Evolutionary conservation across 371 early-diverging fungal species (phyloP).

Genomic region (Smittium culicis): DNA sequence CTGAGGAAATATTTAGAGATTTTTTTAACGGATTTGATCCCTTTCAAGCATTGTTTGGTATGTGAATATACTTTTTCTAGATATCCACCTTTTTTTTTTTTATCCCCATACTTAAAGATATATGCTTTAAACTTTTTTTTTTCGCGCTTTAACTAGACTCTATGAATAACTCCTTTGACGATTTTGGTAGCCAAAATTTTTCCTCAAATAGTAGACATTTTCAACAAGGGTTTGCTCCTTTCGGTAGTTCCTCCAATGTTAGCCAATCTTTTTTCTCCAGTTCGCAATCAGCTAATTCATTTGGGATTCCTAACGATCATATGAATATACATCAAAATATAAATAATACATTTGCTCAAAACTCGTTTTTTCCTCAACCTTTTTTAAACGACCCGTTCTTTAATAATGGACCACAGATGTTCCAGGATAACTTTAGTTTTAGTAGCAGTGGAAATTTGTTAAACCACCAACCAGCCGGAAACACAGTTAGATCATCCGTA

Average conservation of each 20-base stretch:
- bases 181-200: not conserved
- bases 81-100: not conserved
- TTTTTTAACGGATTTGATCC: slow-evolving; percentile 31
- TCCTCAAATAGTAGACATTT: slow-evolving; percentile 1
- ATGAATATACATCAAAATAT: not conserved
- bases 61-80: slow-evolving; percentile 14
- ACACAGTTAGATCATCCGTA: not conserved
- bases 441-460: not conserved
- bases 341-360: not conserved
- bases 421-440: not conserved
- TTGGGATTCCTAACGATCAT: too few relatives aligned
- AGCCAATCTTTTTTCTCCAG: too few relatives aligned
- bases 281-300: too few relatives aligned
- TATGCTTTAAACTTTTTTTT: not conserved
- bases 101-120: too few relatives aligned
- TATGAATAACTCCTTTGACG: not conserved
- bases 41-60: slow-evolving; percentile 24
- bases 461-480: not conserved
- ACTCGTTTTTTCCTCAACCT: slow-evolving; percentile 9
- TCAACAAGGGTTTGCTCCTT: not conserved
- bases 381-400: slow-evolving; percentile 8
- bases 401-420: not conserved
- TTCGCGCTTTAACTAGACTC: not conserved
- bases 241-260: too few relatives aligned
- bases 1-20: slow-evolving; percentile 29